Evolutionary conservation across 495 filamentous ascomycete species (phyloP).

Genomic region (Polyplosphaeria fusca): DNA sequence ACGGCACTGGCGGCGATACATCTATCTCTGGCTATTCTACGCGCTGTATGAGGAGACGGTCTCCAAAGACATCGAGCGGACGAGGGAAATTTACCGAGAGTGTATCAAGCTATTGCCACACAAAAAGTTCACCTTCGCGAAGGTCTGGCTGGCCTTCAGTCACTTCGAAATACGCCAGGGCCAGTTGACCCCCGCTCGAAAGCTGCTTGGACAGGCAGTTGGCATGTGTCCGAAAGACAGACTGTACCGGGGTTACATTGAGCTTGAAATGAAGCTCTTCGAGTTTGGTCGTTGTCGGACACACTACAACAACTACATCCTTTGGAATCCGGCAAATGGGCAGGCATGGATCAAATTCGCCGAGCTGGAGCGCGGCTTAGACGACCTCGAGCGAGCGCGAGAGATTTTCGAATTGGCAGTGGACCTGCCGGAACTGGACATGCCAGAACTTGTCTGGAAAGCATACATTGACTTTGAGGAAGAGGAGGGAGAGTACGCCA

Average conservation of each 20-base stretch:
- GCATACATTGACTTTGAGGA: conserved; percentile 98
- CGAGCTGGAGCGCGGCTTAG: conserved; percentile 82
- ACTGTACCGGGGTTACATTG: conserved; percentile 88
- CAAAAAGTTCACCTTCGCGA: conserved; percentile 96
- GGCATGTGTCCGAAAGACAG: conserved; percentile 96
- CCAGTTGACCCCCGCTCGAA: conserved; percentile 73
- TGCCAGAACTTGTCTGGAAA: conserved; percentile 97
- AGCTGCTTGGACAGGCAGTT: conserved; percentile 82
- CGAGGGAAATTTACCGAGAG: conserved; percentile 85
- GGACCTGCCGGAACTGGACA: conserved; percentile 79
- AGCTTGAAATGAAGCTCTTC: conserved; percentile 84
- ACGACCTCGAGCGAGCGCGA: conserved; percentile 82
- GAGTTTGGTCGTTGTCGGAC: conserved; percentile 88
- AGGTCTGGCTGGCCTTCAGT: conserved; percentile 89
- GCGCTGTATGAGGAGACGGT: conserved; percentile 91
- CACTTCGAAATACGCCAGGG: conserved; percentile 90
- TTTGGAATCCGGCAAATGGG: conserved; percentile 83
- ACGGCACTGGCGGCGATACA: conserved; percentile 93
- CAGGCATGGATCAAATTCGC: conserved; percentile 95
- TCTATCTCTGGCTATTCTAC: conserved; percentile 98
- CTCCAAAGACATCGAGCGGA: conserved; percentile 71
- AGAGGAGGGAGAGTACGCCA: conserved; percentile 82
- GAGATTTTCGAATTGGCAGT: conserved; percentile 92
- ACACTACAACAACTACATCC: conserved; percentile 88
- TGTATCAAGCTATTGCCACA: conserved; percentile 87